Evolutionary conservation across 352 stramenopile genomes (phyloP).

Genomic region (Phytophthora quininea): DNA sequence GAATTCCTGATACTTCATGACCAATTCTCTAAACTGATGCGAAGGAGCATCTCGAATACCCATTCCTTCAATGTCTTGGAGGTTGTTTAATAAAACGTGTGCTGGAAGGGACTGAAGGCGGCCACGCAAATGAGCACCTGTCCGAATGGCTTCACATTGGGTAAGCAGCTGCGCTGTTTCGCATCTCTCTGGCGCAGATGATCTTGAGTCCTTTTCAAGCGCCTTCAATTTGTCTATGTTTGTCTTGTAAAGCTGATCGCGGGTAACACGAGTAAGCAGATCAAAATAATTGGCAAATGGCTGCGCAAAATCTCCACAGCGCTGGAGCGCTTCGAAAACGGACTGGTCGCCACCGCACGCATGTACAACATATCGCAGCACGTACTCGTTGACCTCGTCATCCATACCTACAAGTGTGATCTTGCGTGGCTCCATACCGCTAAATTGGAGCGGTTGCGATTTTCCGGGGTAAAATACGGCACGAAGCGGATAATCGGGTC

Average conservation of each 20-base stretch:
- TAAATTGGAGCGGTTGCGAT: slow-evolving; percentile 36
- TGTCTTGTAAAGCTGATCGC: slow-evolving; percentile 26
- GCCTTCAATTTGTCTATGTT: slow-evolving; percentile 20
- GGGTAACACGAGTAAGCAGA: slow-evolving; percentile 44
- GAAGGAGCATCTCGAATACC: slow-evolving; percentile 28
- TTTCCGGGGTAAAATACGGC: slow-evolving; percentile 51
- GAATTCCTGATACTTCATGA: slow-evolving; percentile 51
- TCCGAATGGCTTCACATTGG: slow-evolving; percentile 10
- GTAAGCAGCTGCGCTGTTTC: slow-evolving; percentile 17
- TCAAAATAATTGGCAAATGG: slow-evolving; percentile 64
- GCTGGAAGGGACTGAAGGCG: slow-evolving; percentile 39
- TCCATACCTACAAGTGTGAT: slow-evolving; percentile 58
- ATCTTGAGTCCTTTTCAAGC: slow-evolving; percentile 9
- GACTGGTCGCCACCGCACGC: slow-evolving; percentile 34
- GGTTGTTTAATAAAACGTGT: slow-evolving; percentile 37
- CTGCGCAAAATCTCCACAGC: slow-evolving; percentile 52
- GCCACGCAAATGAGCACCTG: slow-evolving; percentile 24
- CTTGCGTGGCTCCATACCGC: slow-evolving; percentile 41
- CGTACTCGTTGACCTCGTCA: slow-evolving; percentile 68
- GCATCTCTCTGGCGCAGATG: slow-evolving; percentile 12
- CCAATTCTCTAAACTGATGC: slow-evolving; percentile 33
- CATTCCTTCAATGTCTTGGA: slow-evolving; percentile 14
- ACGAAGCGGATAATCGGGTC: slow-evolving; percentile 86
- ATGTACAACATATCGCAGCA: slow-evolving; percentile 64
- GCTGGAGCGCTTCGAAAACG: slow-evolving; percentile 58